Evolutionary conservation across 441 rosid species (phyloP).

Genomic region (Jatropha podagrica): DNA sequence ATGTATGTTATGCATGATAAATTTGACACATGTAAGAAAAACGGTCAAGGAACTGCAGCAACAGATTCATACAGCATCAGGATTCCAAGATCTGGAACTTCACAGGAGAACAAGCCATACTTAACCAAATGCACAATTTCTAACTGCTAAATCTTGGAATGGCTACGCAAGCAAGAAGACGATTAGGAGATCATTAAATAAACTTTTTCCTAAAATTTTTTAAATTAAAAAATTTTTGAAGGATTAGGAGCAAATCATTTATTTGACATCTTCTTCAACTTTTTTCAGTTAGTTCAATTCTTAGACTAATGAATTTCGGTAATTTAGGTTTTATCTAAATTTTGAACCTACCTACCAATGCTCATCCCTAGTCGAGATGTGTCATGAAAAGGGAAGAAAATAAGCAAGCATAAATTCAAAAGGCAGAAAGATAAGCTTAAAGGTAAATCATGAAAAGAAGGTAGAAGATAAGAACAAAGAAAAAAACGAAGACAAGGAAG

Average conservation of each 20-base stretch:
- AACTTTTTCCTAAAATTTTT: not conserved
- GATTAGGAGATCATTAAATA: not conserved
- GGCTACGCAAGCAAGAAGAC: not conserved
- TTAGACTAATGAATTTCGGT: not conserved
- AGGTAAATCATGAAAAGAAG: slow-evolving; percentile 14
- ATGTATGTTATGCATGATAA: slow-evolving; percentile 20
- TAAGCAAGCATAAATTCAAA: not conserved
- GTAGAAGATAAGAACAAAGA: slow-evolving; percentile 4
- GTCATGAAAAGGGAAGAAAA: not conserved
- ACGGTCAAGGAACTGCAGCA: slow-evolving; percentile 4
- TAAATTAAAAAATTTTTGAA: not conserved
- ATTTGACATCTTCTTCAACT: not conserved
- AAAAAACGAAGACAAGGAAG: slow-evolving; percentile 3
- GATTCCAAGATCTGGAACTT: not conserved
- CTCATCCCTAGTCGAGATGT: not conserved
- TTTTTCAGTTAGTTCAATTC: not conserved
- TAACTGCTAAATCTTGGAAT: not conserved
- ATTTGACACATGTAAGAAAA: slow-evolving; percentile 5
- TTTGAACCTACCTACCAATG: not conserved
- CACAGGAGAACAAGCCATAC: not conserved
- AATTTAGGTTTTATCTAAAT: not conserved
- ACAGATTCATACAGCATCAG: not conserved
- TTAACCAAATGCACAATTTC: not conserved
- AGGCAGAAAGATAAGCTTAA: slow-evolving; percentile 4
- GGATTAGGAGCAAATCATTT: not conserved